Percentiles rank a stretch among this genome's conserved stretches.
These are phyloP conservation scores for Iberis pinnata DNA, from an alignment of 345 rosid species.

Conservation along the genomic window DNA sequence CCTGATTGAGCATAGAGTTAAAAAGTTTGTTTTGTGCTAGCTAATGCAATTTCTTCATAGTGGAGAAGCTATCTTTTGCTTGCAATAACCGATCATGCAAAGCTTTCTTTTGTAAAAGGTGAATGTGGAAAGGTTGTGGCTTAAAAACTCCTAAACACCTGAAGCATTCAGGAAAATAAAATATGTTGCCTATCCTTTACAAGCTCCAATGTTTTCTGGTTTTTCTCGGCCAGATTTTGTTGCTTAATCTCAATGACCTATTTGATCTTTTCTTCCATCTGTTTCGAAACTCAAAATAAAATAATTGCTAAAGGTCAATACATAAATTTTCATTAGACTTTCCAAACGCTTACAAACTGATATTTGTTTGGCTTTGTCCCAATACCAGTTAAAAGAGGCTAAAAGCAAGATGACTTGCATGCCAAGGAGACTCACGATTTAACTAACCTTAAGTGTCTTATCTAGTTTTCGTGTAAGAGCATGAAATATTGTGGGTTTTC, in stretches of 20 bases:
- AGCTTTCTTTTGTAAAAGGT: constrained; percentile 57
- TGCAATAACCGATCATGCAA: constrained; percentile 98
- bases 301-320: neutral
- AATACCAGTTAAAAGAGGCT: constrained; percentile 1
- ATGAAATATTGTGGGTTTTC: constrained; percentile 69
- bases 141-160: constrained; percentile 4
- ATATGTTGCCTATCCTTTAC: constrained; percentile 68
- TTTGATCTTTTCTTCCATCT: constrained; percentile 99
- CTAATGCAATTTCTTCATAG: constrained; percentile 93
- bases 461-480: constrained; percentile 83
- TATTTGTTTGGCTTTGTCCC: constrained; percentile 6
- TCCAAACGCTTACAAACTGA: neutral
- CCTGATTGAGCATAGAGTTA: constrained; percentile 95
- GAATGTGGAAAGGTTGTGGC: constrained; percentile 11
- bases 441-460: constrained; percentile 48
- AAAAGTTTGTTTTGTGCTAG: constrained; percentile 96
- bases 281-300: constrained; percentile 15
- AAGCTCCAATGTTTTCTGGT: constrained; percentile 88
- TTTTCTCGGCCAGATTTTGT: constrained; percentile 92
- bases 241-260: constrained; percentile 98
- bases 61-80: constrained; percentile 88
- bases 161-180: neutral
- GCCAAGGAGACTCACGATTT: too few species aligned
- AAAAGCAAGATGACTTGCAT: constrained; percentile 55
- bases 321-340: constrained; percentile 2